These are phyloP conservation scores for Eimeria sp. DNA, from an alignment of 169 alveolate species.

Conservation along the genomic window DNA sequence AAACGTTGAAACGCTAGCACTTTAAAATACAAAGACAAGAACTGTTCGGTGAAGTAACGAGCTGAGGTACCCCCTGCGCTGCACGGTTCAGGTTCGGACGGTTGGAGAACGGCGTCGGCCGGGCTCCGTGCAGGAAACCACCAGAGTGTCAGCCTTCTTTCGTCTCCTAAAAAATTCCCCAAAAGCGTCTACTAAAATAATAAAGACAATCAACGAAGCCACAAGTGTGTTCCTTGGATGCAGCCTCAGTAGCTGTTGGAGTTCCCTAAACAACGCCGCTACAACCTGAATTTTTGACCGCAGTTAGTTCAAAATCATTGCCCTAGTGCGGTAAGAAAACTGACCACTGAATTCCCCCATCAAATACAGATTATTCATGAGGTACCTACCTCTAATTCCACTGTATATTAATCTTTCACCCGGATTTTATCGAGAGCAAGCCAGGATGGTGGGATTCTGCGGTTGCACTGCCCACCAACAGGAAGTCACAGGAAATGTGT, in stretches of 20 bases:
- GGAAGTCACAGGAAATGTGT: not conserved
- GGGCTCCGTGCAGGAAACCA: conserved; percentile 52
- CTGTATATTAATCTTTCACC: not conserved
- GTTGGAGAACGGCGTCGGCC: conserved; percentile 35
- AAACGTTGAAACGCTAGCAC: conserved; percentile 54
- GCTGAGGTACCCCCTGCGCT: not conserved
- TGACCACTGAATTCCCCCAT: not conserved
- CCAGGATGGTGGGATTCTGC: not conserved
- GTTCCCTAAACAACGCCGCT: conserved; percentile 9
- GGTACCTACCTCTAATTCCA: not conserved
- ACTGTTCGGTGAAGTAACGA: not conserved
- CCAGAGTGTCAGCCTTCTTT: conserved; percentile 36
- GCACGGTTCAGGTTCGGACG: conserved; percentile 71
- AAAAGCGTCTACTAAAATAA: not conserved
- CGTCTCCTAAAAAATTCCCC: conserved; percentile 16
- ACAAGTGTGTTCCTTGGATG: not conserved
- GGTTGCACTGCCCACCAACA: not conserved
- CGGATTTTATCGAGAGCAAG: not conserved
- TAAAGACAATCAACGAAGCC: not conserved
- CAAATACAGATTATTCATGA: not conserved
- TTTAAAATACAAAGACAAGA: conserved; percentile 42
- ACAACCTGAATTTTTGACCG: not conserved
- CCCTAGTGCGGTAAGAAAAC: not conserved
- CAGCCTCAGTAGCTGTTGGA: conserved; percentile 5
- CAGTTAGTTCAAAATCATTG: not conserved